A percentile compares a stretch with the other conserved stretches of the same genome.
Conservation (phyloP, 768 basidiomycete species). For the Dendrothele bispora region DNA sequence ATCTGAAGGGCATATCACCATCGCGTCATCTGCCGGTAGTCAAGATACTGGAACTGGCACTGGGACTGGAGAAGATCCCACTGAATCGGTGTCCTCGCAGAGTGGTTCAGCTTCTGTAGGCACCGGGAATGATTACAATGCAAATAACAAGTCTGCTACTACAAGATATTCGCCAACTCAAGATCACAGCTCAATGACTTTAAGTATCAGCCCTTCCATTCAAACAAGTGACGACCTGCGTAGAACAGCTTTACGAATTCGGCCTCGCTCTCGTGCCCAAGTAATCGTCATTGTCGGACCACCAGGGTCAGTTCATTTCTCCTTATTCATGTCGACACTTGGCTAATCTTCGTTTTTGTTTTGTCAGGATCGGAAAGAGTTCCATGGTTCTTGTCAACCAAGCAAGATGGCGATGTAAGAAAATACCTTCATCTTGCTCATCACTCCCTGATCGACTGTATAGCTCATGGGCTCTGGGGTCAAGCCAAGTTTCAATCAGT, state of each 20-base stretch:
- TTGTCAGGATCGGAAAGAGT: conserved; percentile 66
- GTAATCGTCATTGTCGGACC: conserved; percentile 63
- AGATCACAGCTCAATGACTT: conserved; percentile 25
- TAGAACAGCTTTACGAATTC: conserved; percentile 41
- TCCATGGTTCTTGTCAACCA: conserved; percentile 69
- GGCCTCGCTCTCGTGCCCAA: conserved; percentile 53
- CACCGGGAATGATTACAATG: background rate
- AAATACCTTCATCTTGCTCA: conserved; percentile 6
- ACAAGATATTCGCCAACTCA: conserved; percentile 18
- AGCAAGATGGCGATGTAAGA: conserved; percentile 67
- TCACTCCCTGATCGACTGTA: conserved; percentile 1
- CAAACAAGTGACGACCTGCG: conserved; percentile 43
- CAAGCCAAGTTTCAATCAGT: conserved; percentile 71
- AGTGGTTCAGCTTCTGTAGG: conserved; percentile 35
- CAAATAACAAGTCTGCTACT: conserved; percentile 3
- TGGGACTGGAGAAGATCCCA: conserved; percentile 35
- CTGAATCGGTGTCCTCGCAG: conserved; percentile 43
- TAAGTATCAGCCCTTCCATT: conserved; percentile 31
- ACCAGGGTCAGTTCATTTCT: conserved; percentile 48
- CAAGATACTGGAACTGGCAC: conserved; percentile 26
- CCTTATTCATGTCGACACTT: background rate
- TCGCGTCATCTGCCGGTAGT: conserved; percentile 34
- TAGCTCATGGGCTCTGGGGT: conserved; percentile 73
- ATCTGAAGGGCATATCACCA: conserved; percentile 37
- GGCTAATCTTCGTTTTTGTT: conserved; percentile 58